Base-by-base conservation (phyloP, 192 early-diverging fungal species). In the Diversispora eburnea region DNA sequence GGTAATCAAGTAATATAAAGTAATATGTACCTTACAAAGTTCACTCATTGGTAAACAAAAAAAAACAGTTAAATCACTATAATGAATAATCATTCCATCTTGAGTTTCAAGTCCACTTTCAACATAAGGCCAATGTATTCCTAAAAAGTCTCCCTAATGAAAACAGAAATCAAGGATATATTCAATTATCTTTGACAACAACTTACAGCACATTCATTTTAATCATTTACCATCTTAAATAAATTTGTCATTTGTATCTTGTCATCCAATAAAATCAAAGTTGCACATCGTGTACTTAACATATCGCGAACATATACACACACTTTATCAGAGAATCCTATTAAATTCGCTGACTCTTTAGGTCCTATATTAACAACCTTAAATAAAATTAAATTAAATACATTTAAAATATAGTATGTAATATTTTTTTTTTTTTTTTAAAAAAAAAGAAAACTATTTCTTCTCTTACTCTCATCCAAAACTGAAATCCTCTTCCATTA, bases 11-110 rank as follows among this genome's bases (percentile, higher is more conserved):
- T 39, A 39, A 61, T 5, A 15, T 39, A 13, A 42, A 62, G 13
- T 41, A 62, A 12, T 51, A 51, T 51, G 5, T 51, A 62, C 60
- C 60, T 62, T 62, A 62, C 22, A 39, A 10, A 62, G 60, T 41
- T 62, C 60, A 15, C 15, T 62, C 60, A 62, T 22, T 62, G 60
- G 60, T 39, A 62, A 13, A 41, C 60, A 62, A 62, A 62, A 62
- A 7, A 62, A 62, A 9, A 33, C 39, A 12, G 60, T 62, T 10
- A 22, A 62, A 62, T 62, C 60, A 15, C 25, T 41, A 17, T 62
- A 62, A 22, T 39, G 22, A 33, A 62, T 3, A 43, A 62, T 20
- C 4, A 62, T 4, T 10, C 41, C 41, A 17, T 15, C 60, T 3
- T 22, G 15, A 1, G 13, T 41, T 62, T 7, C 41, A 39, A 41